Percentiles rank a stretch among this genome's conserved stretches.
Evolutionary conservation across 371 early-diverging fungal species (phyloP).

Genomic region (Thermomucor indicae-seudaticae): DNA sequence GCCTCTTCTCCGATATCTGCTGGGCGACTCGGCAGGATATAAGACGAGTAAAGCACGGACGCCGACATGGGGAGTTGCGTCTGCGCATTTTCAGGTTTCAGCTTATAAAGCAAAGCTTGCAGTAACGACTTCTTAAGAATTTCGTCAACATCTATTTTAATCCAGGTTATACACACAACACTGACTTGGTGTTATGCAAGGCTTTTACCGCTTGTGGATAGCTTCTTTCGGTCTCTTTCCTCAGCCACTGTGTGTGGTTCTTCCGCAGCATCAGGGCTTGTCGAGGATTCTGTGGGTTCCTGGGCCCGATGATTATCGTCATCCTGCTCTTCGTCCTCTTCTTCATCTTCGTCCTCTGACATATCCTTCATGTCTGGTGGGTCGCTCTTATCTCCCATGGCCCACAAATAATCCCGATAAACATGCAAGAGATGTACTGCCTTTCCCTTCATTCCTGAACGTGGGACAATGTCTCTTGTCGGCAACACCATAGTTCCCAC

Average conservation of each 20-base stretch:
- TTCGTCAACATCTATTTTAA: conserved; percentile 41
- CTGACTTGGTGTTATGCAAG: neutral
- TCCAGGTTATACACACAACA: neutral
- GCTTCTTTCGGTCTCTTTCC: neutral
- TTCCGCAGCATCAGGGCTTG: neutral
- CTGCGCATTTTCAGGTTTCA: conserved; percentile 45
- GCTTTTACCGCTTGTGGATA: neutral
- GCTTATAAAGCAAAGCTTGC: conserved; percentile 59
- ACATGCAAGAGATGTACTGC: conserved; percentile 68
- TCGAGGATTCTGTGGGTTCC: neutral
- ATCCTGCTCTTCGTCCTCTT: conserved; percentile 12
- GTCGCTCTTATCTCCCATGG: conserved; percentile 56
- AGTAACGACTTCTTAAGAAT: conserved; percentile 54
- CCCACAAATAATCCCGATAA: conserved; percentile 65
- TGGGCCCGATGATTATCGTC: neutral
- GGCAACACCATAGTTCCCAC: conserved; percentile 55
- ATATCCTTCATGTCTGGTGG: conserved; percentile 41
- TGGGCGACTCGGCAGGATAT: conserved; percentile 62
- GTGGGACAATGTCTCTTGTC: conserved; percentile 39
- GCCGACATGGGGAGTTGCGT: conserved; percentile 57
- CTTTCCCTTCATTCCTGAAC: conserved; percentile 65
- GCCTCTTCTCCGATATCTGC: conserved; percentile 44
- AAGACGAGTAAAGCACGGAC: conserved; percentile 61
- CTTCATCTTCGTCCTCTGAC: conserved; percentile 28
- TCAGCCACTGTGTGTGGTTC: neutral